These are phyloP conservation scores for Eucalyptus tenuipes DNA, from an alignment of 345 rosid genomes.

Conservation along the genomic window DNA sequence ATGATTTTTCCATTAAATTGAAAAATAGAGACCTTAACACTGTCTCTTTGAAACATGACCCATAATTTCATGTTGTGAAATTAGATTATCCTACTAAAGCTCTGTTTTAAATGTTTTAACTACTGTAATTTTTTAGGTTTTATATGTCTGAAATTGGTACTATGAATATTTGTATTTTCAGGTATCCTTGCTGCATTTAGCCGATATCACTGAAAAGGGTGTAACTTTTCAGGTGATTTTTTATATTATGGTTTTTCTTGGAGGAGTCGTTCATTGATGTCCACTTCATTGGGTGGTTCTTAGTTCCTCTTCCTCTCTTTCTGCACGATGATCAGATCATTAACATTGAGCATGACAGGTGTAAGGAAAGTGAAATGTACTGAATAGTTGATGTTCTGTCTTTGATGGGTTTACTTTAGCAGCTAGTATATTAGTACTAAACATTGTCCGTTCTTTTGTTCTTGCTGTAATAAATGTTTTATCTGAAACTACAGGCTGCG, in stretches of 20 bases:
- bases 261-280: neutral
- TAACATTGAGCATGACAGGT: neutral
- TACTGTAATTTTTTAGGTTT: neutral
- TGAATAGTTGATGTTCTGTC: neutral
- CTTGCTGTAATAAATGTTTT: conserved; percentile 1
- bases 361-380: neutral
- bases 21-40: neutral
- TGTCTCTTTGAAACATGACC: neutral
- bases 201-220: conserved; percentile 72
- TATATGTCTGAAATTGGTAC: neutral
- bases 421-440: neutral
- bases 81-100: neutral
- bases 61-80: neutral
- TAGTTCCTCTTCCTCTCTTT: neutral
- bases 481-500: neutral
- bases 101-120: neutral
- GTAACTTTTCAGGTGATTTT: conserved; percentile 64
- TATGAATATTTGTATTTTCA: conserved; percentile 2
- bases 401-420: neutral
- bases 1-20: neutral
- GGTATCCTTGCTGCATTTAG: conserved; percentile 75
- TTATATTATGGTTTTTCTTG: neutral
- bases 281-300: neutral
- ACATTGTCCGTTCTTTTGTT: neutral
- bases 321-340: neutral